Evolutionary conservation across 2,329 filamentous ascomycete genomes (phyloP), one percentile per base, ranked within the genome.

Genomic region (Colletotrichum noveboracense): DNA sequence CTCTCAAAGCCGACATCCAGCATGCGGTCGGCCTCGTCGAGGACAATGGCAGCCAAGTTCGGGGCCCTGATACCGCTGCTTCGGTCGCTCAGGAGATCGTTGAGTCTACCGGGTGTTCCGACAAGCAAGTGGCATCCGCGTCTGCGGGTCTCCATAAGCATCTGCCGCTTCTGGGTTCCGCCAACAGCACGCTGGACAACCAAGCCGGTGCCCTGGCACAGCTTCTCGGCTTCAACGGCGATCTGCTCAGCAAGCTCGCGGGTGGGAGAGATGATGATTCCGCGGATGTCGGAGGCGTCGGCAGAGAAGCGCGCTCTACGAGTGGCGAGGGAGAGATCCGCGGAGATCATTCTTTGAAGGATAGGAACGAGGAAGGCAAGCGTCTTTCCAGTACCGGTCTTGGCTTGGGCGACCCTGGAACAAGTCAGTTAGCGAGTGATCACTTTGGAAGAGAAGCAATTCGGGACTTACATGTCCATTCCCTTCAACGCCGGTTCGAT

Each of bases 11-110:
- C 97, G 89, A 98, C 97, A 87, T 99, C 97, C 83, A 99, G 91
- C 95, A 99, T 98, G 80, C 97, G 95, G 86, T 99, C 97, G 80
- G 97, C 97, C 89, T 99, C 97, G 80, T 99, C 97, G 62, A 99
- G 93, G 78, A 98, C 96, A 61, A 99, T 90, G 79, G 97, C 97
- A 83, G 95, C 94, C 88, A 98, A 93, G 84, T 95, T 96, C 84
- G 82, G 96, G 84, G 94, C 94, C 26, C 88, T 87, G 52, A 98
- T 91, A 28, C 91, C 90, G 72, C 89, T 91, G 71, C 83, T 81
- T 0, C 87, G 85, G 80, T 98, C 95, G 5, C 89, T 89, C 30
- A 98, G 88, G 52, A 98, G 89, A 83, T 99, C 97, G 80, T 94
- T 90, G 60, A 98, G 87, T 78, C 97, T 94, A 34, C 97, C 97